Base-by-base conservation (phyloP, 2,329 filamentous ascomycete genomes). In the Huntiella decipiens region DNA sequence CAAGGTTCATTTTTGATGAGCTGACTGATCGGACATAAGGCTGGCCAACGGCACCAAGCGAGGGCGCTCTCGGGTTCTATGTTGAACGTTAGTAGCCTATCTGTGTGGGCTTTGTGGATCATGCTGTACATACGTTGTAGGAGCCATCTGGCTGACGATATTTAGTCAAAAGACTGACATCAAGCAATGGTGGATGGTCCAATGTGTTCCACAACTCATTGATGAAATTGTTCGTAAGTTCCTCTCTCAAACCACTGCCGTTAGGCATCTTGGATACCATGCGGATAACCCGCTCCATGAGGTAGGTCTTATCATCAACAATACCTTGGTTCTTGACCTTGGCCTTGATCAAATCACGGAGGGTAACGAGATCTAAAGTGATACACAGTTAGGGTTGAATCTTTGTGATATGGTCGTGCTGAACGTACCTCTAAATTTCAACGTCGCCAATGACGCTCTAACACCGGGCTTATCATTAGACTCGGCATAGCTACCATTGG, bases 241-340 rank as follows among this genome's bases (percentile, higher is more conserved):
- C 62, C 37, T 69, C 64, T 7, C 79, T 68, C 19, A 70, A 66
- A 53, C 71, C 71, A 1, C 79, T 84, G 46, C 70, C 64, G 43
- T 68, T 61, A 1, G 77, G 78, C 32, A 85, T 64, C 31, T 70
- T 71, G 10, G 77, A 68, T 4, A 83, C 78, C 12, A 85, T 65
- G 63, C 78, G 72, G 50, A 85, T 83, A 4, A 79, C 68, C 5
- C 73, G 67, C 58, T 85, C 81, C 74, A 85, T 82, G 38, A 84
- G 64, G 67, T 83, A 81, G 1, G 77, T 81, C 61, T 80, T 82
- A 63, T 88, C 83, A 54, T 88, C 77, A 4, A 74, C 60, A 8
- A 78, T 65, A 41, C 73, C 65, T 48, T 70, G 68, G 1, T 79
- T 77, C 53, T 73, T 77, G 31, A 77, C 58, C 59, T 82, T 77